Percentiles rank a stretch among this genome's conserved stretches.
phyloP scores from a whole-genome alignment of 1,284 basidiomycete species.

The Vanrija sp. region DNA sequence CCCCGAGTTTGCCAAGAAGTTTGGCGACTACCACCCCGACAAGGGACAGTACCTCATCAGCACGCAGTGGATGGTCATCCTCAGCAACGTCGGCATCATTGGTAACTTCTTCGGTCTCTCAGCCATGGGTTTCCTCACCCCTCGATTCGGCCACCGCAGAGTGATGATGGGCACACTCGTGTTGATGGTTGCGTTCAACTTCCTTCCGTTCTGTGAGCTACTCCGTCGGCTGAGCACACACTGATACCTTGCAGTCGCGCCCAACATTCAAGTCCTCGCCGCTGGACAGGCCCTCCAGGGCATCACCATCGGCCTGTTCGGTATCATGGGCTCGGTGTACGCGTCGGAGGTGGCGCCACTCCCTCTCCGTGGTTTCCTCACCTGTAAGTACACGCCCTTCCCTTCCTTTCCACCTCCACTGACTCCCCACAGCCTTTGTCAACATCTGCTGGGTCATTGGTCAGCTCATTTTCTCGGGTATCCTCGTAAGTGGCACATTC shows the following conservation, averaged over 20 bases:
- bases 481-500: background rate
- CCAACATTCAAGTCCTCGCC: background rate
- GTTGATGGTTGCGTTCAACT: constrained; percentile 17
- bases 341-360: background rate
- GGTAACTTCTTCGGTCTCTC: background rate
- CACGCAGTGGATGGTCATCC: background rate
- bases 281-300: constrained; percentile 4
- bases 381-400: constrained; percentile 3
- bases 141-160: background rate
- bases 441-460: constrained; percentile 53
- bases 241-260: constrained; percentile 35
- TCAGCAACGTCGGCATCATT: background rate
- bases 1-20: constrained; percentile 37
- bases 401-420: too few relatives aligned
- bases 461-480: constrained; percentile 11
- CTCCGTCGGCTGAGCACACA: too few relatives aligned
- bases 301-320: background rate
- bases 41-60: background rate
- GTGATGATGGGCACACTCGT: background rate
- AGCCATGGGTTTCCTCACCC: background rate
- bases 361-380: constrained; percentile 1
- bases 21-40: constrained; percentile 24
- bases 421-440: constrained; percentile 27
- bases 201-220: constrained; percentile 8
- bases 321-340: background rate